These are phyloP conservation scores for Ilyonectria destructans DNA, from an alignment of 2,329 filamentous ascomycete species.

Conservation along the genomic window DNA sequence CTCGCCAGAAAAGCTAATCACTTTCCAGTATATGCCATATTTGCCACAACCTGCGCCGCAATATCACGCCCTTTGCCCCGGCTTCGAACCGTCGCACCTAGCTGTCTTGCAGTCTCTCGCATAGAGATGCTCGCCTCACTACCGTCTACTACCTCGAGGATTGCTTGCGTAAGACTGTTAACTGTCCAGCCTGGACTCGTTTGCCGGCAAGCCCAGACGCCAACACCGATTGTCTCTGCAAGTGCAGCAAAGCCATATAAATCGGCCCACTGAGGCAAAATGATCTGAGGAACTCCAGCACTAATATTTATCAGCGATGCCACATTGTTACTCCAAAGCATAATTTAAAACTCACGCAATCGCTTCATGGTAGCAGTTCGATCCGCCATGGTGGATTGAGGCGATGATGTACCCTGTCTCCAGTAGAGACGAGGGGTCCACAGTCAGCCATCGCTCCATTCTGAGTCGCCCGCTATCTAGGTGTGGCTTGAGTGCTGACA, in stretches of 20 bases:
- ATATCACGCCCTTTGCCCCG: constrained; percentile 26
- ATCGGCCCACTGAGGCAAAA: constrained; percentile 64
- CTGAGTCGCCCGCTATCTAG: constrained; percentile 42
- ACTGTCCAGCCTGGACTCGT: constrained; percentile 52
- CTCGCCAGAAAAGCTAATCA: background rate
- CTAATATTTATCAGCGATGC: constrained; percentile 41
- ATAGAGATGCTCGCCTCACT: constrained; percentile 28
- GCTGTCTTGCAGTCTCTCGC: constrained; percentile 38
- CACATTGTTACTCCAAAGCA: background rate
- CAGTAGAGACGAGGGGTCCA: constrained; percentile 54
- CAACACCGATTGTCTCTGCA: constrained; percentile 61
- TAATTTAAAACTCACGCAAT: constrained; percentile 54
- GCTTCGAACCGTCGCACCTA: constrained; percentile 30
- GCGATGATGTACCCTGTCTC: constrained; percentile 54
- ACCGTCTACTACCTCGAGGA: constrained; percentile 44
- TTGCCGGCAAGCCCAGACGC: constrained; percentile 56
- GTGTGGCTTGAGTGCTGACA: constrained; percentile 34
- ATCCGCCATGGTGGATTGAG: constrained; percentile 59
- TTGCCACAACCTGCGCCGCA: constrained; percentile 26
- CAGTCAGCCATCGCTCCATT: constrained; percentile 51
- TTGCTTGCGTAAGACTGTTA: constrained; percentile 47
- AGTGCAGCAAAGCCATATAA: constrained; percentile 61
- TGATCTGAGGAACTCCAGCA: constrained; percentile 62
- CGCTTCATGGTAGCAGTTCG: constrained; percentile 62
- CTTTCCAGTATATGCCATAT: constrained; percentile 28